phyloP scores from a whole-genome alignment of 2,329 filamentous ascomycete genomes.

The Aspergillus latus region DNA sequence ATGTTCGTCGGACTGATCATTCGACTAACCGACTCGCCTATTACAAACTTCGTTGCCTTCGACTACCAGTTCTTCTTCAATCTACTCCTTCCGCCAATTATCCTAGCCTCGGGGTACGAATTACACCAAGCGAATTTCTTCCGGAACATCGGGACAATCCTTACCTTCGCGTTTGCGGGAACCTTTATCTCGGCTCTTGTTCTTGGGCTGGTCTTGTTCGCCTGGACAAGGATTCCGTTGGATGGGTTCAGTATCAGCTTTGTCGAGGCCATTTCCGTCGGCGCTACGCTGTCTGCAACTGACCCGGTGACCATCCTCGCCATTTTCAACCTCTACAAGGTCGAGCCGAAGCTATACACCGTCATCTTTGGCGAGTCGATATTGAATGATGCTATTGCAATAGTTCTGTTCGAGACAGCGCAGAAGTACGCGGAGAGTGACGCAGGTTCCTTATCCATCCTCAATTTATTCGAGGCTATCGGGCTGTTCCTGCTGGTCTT shows the following conservation, averaged over 20 bases:
- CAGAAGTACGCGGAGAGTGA: constrained; percentile 81
- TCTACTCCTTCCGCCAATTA: constrained; percentile 95
- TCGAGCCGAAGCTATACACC: constrained; percentile 97
- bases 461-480: constrained; percentile 86
- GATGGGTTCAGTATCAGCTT: constrained; percentile 85
- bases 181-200: constrained; percentile 98
- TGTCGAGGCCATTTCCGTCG: constrained; percentile 93
- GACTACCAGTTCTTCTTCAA: constrained; percentile 99
- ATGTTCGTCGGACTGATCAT: constrained; percentile 94
- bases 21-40: constrained; percentile 76
- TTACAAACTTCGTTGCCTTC: constrained; percentile 90
- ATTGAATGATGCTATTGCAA: constrained; percentile 95
- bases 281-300: constrained; percentile 92
- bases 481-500: constrained; percentile 95
- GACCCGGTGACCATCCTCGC: constrained; percentile 97
- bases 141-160: constrained; percentile 92
- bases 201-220: constrained; percentile 80
- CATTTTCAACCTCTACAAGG: constrained; percentile 99
- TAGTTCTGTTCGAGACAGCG: constrained; percentile 96
- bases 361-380: constrained; percentile 99
- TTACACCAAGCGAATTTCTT: constrained; percentile 99
- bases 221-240: constrained; percentile 84
- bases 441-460: constrained; percentile 68
- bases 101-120: constrained; percentile 96
- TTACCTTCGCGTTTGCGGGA: constrained; percentile 95